Conservation (phyloP, 345 rosid species). For the thale cress (Arabidopsis thaliana) region DNA sequence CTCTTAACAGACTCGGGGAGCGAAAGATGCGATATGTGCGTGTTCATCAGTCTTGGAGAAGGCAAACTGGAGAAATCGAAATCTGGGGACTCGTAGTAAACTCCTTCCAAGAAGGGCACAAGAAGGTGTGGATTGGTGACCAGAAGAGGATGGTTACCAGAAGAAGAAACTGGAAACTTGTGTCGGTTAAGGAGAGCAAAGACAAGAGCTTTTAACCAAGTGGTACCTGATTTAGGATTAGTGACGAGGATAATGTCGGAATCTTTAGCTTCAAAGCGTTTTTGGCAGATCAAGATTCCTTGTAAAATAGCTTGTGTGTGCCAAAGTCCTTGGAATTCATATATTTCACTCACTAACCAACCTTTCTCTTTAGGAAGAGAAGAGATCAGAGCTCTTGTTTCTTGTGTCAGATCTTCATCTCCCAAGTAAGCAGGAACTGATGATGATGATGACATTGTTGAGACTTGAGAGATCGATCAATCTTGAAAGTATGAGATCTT, state of each 20-base stretch:
- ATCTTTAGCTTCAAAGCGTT: constrained; percentile 49
- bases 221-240: constrained; percentile 68
- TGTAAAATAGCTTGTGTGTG: constrained; percentile 27
- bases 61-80: constrained; percentile 29
- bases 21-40: constrained; percentile 49
- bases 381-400: constrained; percentile 46
- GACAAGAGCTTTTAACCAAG: constrained; percentile 65
- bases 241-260: constrained; percentile 60
- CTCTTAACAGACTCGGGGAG: constrained; percentile 49
- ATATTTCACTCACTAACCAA: constrained; percentile 50
- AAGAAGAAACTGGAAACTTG: constrained; percentile 35
- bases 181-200: constrained; percentile 55
- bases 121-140: constrained; percentile 59
- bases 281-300: constrained; percentile 45
- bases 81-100: constrained; percentile 30
- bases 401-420: constrained; percentile 39
- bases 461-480: neutral
- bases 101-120: constrained; percentile 57
- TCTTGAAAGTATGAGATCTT: neutral
- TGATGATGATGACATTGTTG: constrained; percentile 34
- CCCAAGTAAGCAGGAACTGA: constrained; percentile 28
- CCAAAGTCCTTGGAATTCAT: constrained; percentile 64
- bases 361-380: constrained; percentile 53
- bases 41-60: constrained; percentile 60
- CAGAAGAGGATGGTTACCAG: constrained; percentile 56